These are phyloP conservation scores for Pharnaceum exiguum DNA, from an alignment of 148 eudicot species.

Conservation along the genomic window DNA sequence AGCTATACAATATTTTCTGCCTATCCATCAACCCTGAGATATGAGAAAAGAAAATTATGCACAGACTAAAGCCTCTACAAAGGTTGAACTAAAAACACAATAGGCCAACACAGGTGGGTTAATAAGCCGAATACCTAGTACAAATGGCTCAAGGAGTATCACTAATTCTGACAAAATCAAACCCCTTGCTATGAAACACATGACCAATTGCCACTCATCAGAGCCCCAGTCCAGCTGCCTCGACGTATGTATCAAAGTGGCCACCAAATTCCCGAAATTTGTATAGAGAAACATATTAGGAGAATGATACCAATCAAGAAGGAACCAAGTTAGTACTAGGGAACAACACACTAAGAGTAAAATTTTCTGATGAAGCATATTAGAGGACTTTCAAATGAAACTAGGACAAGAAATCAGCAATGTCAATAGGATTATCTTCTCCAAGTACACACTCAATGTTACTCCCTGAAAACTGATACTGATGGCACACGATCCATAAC, in stretches of 20 bases:
- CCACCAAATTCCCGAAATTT: constrained; percentile 99
- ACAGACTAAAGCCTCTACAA: constrained; percentile 63
- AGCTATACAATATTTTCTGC: neutral
- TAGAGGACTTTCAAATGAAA: too few species aligned
- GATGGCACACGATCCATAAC: too few species aligned
- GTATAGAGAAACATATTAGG: constrained; percentile 18
- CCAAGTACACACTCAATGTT: too few species aligned
- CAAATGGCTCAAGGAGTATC: constrained; percentile 36
- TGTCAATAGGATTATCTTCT: too few species aligned
- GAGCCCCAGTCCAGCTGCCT: constrained; percentile 94
- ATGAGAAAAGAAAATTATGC: neutral
- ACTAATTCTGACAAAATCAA: constrained; percentile 55
- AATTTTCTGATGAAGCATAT: too few species aligned
- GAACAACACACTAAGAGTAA: too few species aligned
- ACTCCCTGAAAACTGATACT: too few species aligned
- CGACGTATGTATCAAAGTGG: constrained; percentile 87
- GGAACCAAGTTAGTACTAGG: too few species aligned
- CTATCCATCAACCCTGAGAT: neutral
- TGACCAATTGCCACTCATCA: constrained; percentile 71
- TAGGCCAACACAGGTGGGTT: constrained; percentile 96
- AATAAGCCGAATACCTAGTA: constrained; percentile 33
- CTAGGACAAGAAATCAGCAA: too few species aligned
- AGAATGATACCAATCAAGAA: too few species aligned
- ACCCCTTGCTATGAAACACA: constrained; percentile 79
- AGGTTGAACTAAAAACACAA: constrained; percentile 94